Evolutionary conservation across 164 flowering plant species (phyloP).

Genomic region (Chimonanthus praecox): DNA sequence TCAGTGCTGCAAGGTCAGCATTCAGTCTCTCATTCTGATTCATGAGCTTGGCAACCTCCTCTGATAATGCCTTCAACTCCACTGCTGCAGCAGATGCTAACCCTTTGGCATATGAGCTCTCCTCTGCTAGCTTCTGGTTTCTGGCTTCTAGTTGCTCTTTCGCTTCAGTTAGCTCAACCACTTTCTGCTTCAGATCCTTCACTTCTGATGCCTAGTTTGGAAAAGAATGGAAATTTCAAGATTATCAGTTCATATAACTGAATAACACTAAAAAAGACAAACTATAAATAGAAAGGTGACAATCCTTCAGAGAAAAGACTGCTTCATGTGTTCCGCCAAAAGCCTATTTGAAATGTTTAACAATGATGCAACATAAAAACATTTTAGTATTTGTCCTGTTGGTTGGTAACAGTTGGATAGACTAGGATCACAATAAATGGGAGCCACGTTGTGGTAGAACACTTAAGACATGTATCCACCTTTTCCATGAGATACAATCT

Average conservation of each 20-base stretch:
- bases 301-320: too few relatives aligned
- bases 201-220: slow-evolving; percentile 41
- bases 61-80: slow-evolving; percentile 92
- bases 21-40: slow-evolving; percentile 73
- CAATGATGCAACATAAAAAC: too few relatives aligned
- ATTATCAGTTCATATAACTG: background rate
- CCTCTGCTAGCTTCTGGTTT: slow-evolving; percentile 87
- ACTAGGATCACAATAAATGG: too few relatives aligned
- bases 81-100: slow-evolving; percentile 99
- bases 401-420: too few relatives aligned
- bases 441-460: too few relatives aligned
- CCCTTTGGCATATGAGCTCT: slow-evolving; percentile 95
- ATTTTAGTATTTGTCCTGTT: too few relatives aligned
- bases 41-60: slow-evolving; percentile 96
- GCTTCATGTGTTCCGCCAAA: too few relatives aligned
- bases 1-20: slow-evolving; percentile 59
- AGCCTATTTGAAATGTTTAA: too few relatives aligned
- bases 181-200: slow-evolving; percentile 62
- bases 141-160: slow-evolving; percentile 69
- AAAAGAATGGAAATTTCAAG: slow-evolving; percentile 1
- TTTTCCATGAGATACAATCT: too few relatives aligned
- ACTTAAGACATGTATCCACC: too few relatives aligned
- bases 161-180: slow-evolving; percentile 45
- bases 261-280: too few relatives aligned
- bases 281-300: too few relatives aligned